Conservation (phyloP, 345 rosid genomes). For the Salix purpurea region DNA sequence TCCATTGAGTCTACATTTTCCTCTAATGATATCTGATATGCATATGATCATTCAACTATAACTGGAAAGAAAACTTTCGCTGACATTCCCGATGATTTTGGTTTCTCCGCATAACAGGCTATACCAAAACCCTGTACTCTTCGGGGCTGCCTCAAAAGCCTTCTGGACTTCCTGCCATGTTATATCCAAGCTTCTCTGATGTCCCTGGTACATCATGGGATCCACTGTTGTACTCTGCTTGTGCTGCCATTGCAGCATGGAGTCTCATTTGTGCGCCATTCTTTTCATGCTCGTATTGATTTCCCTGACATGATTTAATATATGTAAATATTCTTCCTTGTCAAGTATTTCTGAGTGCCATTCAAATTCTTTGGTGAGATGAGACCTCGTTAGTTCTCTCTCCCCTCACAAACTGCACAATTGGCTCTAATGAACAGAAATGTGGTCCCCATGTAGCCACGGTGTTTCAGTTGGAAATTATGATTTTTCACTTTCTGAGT, state of each 20-base stretch:
- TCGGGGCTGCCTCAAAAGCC: constrained; percentile 73
- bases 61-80: not conserved
- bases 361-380: constrained; percentile 25
- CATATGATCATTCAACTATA: not conserved
- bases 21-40: not conserved
- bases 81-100: not conserved
- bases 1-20: not conserved
- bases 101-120: constrained; percentile 42
- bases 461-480: not conserved
- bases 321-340: constrained; percentile 36
- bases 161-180: constrained; percentile 87
- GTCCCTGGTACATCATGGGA: constrained; percentile 5
- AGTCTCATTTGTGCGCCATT: constrained; percentile 26
- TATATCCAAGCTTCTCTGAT: constrained; percentile 79
- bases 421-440: not conserved
- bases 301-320: constrained; percentile 3
- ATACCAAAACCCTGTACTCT: constrained; percentile 82
- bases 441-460: not conserved
- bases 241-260: constrained; percentile 26
- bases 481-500: not conserved
- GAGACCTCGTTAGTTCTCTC: not conserved
- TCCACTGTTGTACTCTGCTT: constrained; percentile 20
- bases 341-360: constrained; percentile 20
- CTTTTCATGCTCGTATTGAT: constrained; percentile 33
- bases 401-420: not conserved